Base-by-base conservation (phyloP, 163 green algal species). In the Coccomyxa subellipsoidea region DNA sequence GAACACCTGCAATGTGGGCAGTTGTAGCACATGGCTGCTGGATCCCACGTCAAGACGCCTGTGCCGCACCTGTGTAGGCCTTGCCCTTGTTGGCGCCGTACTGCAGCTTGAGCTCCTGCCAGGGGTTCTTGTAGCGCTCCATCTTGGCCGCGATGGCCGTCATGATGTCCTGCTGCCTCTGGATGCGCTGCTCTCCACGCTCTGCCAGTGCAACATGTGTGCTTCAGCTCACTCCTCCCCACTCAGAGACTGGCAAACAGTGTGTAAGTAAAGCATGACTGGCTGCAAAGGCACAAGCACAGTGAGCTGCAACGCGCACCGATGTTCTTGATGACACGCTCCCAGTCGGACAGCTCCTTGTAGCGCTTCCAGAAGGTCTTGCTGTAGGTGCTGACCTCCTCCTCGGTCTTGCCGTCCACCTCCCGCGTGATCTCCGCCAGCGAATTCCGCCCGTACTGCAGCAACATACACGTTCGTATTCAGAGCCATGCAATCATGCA, bases 81-180 rank as follows among this genome's bases (percentile, higher is more conserved):
- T 99, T 99, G 83, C 88, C 90, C 89, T 98, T 98, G 91, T 96
- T 97, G 79, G 93, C 89, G 69, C 97, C 97, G 84, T 99, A 99
- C 81, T 93, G 84, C 69, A 99, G 89, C 85, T 92, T 87, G 38
- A 97, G 87, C 79, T 97, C 92, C 75, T 92, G 90, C 97, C 95
- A 99, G 29, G 97, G 97, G 91, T 99, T 99, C 59, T 91, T 91
- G 92, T 99, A 99, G 53, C 90, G 85, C 35, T 94, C 93, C 84
- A 99, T 90, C 93, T 99, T 99, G 82, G 86, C 85, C 8, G 88
- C 89, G 38, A 99, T 94, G 29, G 93, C 92, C 75, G 92, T 86
- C 92, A 97, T 95, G 89, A 99, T 99, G 90, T 98, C 95, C 34
- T 78, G 69, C 89, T 98, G 92, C 21, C 96, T 89, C 91, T 97